Conservation (phyloP, 139 green algal genomes). For the Tetradesmus obliquus region DNA sequence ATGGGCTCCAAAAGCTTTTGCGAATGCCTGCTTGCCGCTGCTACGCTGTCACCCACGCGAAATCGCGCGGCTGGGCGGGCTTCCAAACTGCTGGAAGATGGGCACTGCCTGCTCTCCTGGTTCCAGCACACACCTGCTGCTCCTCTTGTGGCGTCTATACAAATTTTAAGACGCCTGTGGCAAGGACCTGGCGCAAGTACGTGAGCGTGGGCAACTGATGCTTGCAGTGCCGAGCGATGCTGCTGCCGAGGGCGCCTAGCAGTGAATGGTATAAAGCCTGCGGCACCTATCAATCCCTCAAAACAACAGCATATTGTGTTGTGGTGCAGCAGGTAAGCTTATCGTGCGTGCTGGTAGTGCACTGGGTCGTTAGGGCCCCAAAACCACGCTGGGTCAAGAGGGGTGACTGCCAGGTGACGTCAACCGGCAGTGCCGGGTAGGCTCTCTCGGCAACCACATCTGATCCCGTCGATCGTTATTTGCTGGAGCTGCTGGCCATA, state of each 20-base stretch:
- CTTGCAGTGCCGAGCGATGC: background rate
- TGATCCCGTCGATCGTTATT: background rate
- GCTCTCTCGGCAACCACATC: background rate
- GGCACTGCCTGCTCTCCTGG: background rate
- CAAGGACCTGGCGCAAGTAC: background rate
- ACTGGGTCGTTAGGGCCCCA: background rate
- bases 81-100: background rate
- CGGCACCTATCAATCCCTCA: background rate
- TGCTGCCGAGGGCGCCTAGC: background rate
- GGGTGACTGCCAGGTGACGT: background rate
- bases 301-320: background rate
- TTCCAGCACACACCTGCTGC: background rate
- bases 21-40: background rate
- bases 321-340: background rate
- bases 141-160: background rate
- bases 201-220: background rate
- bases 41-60: background rate
- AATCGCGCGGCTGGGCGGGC: background rate
- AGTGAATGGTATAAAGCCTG: background rate
- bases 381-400: background rate
- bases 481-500: background rate
- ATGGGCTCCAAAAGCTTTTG: background rate
- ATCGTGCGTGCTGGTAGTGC: background rate
- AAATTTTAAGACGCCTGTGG: background rate
- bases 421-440: background rate